Evolutionary conservation across 2,329 filamentous ascomycete species (phyloP), one percentile per base, ranked within the genome.

Genomic region (Karstenula rhodostoma): DNA sequence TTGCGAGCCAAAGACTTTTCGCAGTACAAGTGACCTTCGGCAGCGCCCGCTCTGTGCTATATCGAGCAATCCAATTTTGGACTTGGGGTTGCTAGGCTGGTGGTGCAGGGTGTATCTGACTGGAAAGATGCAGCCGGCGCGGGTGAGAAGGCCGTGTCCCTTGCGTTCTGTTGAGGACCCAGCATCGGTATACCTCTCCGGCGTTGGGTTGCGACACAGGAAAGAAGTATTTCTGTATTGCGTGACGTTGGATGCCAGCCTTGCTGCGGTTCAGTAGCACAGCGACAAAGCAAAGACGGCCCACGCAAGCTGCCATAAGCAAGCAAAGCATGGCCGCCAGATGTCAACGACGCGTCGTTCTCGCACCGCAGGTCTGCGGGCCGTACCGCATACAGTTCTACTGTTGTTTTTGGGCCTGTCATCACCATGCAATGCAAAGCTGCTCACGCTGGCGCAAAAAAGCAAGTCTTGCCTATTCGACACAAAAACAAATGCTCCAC

Each of bases 1-100:
- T 19, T 37, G 32, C n/a, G 25, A 51, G 44, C 25, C 17, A 42
- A n/a, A 12, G n/a, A 23, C 12, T 23, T 4, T 48, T 37, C 27
- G 57, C 50, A 54, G 43, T 33, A 54, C 57, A 43, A n/a, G 27
- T 47, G 52, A 46, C 27, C n/a, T 17, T 37, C 52, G 52, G 52
- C 52, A 55, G 52, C 29, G 52, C 52, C 52, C 19, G 52, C 52
- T 22, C 13, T 46, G 42, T 55, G n/a, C 42, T 46, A 33, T 55
- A 37, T 27, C 52, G 52, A 46, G 42, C 4, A 15, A 12, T 46
- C 42, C 27, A 33, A 2, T 37, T 25, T 33, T 46, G 52, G 40
- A 27, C 32, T 25, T 50, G 8, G 44, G 8, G 22, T 25, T 13
- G 32, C 29, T 48, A n/a, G 42, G 1, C 17, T 17, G 23, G 46